phyloP scores from a whole-genome alignment of 768 basidiomycete genomes.

The Tricholomella constricta region DNA sequence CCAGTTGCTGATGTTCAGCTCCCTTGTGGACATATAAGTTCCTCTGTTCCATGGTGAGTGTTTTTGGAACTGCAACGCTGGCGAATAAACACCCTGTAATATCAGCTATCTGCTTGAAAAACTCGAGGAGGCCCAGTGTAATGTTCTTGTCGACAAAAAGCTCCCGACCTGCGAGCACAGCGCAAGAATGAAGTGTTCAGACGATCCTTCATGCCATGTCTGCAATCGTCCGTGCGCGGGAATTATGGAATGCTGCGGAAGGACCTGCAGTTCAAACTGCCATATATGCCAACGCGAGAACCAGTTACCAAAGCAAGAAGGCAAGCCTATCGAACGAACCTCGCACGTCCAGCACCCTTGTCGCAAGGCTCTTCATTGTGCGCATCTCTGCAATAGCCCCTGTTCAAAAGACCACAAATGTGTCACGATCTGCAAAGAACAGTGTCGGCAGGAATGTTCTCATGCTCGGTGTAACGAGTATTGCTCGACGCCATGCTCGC shows the following conservation, averaged over 20 bases:
- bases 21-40: constrained; percentile 57
- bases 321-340: constrained; percentile 24
- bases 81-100: neutral
- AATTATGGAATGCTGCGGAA: constrained; percentile 54
- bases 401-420: constrained; percentile 57
- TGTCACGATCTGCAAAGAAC: constrained; percentile 42
- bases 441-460: constrained; percentile 55
- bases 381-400: constrained; percentile 48
- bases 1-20: constrained; percentile 46
- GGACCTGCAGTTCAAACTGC: constrained; percentile 51
- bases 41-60: constrained; percentile 52
- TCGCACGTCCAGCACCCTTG: constrained; percentile 51
- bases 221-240: constrained; percentile 47
- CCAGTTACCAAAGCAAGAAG: neutral
- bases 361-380: constrained; percentile 53
- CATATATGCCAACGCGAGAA: constrained; percentile 45
- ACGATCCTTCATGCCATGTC: constrained; percentile 36
- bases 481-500: constrained; percentile 59
- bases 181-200: constrained; percentile 47
- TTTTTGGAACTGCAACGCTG: neutral
- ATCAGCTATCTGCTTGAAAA: constrained; percentile 47
- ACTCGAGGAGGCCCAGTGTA: constrained; percentile 46
- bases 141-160: constrained; percentile 40
- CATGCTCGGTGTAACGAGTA: constrained; percentile 50
- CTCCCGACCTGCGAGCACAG: constrained; percentile 58